phyloP scores from a whole-genome alignment of 495 filamentous ascomycete genomes.

The Aspergillus baeticus region DNA sequence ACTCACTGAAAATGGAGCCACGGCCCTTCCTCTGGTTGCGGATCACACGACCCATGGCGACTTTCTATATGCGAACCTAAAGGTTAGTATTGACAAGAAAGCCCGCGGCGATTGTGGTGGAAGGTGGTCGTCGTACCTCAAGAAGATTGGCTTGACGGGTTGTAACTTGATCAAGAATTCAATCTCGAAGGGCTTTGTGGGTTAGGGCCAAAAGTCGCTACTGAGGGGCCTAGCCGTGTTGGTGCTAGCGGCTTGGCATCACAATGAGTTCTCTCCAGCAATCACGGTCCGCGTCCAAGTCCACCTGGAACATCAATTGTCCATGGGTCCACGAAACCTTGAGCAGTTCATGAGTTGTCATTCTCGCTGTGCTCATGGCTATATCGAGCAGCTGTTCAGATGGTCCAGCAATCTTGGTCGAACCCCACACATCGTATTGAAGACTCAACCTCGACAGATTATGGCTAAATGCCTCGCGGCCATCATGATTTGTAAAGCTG shows the following conservation, averaged over 20 bases:
- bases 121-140: slow-evolving; percentile 44
- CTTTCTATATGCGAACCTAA: slow-evolving; percentile 41
- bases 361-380: too few relatives aligned
- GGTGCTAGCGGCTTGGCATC: slow-evolving; percentile 30
- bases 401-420: too few relatives aligned
- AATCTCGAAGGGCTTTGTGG: slow-evolving; percentile 47
- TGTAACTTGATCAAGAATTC: slow-evolving; percentile 47
- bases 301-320: not conserved
- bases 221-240: slow-evolving; percentile 38
- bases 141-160: slow-evolving; percentile 51
- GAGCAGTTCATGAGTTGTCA: too few relatives aligned
- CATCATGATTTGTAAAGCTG: not conserved
- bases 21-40: slow-evolving; percentile 98
- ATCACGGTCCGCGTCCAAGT: not conserved
- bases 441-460: too few relatives aligned
- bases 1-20: slow-evolving; percentile 96
- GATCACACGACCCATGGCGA: slow-evolving; percentile 79
- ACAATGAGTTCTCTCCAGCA: not conserved
- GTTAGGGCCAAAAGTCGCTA: slow-evolving; percentile 51
- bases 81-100: slow-evolving; percentile 40
- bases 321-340: not conserved
- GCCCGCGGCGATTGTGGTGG: slow-evolving; percentile 32
- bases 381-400: too few relatives aligned
- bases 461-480: too few relatives aligned
- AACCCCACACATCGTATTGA: too few relatives aligned